These are phyloP conservation scores for Oryza rufipogon DNA, from an alignment of 176 grass and related monocot species.

Conservation along the genomic window DNA sequence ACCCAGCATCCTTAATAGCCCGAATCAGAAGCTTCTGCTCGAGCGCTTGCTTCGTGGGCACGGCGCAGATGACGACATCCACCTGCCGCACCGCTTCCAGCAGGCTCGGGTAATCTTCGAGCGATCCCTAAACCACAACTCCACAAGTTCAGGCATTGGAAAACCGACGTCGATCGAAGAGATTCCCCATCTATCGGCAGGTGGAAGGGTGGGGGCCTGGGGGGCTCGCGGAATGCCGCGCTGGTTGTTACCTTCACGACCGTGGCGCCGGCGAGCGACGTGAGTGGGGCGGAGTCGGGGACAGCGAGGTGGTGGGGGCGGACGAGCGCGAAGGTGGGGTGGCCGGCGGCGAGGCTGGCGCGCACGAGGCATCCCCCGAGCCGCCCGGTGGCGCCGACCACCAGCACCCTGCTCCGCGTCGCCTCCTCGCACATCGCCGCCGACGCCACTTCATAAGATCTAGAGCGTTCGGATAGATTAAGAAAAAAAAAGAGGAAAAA, in stretches of 20 bases:
- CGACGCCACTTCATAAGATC: not conserved
- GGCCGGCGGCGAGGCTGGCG: constrained; percentile 63
- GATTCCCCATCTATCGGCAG: not conserved
- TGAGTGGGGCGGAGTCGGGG: constrained; percentile 26
- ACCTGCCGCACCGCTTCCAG: constrained; percentile 69
- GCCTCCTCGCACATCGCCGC: constrained; percentile 38
- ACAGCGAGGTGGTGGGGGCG: constrained; percentile 54
- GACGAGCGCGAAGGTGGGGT: constrained; percentile 73
- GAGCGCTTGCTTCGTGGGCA: constrained; percentile 70
- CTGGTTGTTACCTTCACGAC: constrained; percentile 58
- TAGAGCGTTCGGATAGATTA: too few relatives aligned
- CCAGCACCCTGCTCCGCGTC: constrained; percentile 68
- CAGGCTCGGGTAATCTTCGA: constrained; percentile 73
- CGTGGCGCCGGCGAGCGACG: constrained; percentile 64
- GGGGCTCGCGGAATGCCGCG: not conserved
- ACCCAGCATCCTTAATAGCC: constrained; percentile 85
- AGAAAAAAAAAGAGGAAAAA: not conserved
- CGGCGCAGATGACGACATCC: constrained; percentile 81
- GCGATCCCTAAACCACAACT: constrained; percentile 57
- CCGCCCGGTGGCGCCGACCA: constrained; percentile 78
- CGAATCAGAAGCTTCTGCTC: constrained; percentile 75
- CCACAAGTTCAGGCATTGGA: not conserved
- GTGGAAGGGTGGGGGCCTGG: not conserved
- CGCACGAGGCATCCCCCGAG: constrained; percentile 62
- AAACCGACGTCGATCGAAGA: not conserved